Percentiles rank a stretch among this genome's conserved stretches.
Evolutionary conservation across 2,329 filamentous ascomycete genomes (phyloP).

Genomic region (Grosmannia penicillata): DNA sequence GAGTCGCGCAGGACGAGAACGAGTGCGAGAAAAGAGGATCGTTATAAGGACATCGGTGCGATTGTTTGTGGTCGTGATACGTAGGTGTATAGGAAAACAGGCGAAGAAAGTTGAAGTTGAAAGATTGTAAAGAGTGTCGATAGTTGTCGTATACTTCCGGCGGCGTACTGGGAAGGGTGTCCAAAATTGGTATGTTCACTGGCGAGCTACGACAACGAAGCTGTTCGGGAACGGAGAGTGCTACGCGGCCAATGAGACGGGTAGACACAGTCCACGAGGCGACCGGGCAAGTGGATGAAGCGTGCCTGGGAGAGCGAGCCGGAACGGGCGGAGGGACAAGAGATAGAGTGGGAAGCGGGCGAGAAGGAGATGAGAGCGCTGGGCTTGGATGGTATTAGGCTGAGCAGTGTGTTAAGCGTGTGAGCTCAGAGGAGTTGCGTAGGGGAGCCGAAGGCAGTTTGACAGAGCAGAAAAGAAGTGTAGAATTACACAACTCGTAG

Average conservation of each 20-base stretch:
- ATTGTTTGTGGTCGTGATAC: neutral
- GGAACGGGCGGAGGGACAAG: too few species aligned
- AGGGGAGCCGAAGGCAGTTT: neutral
- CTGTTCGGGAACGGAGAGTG: neutral
- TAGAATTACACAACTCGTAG: constrained; percentile 12
- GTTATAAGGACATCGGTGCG: constrained; percentile 30
- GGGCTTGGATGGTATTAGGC: too few species aligned
- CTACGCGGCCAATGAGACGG: neutral
- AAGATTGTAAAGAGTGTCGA: neutral
- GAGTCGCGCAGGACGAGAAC: constrained; percentile 11
- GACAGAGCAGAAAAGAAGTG: neutral
- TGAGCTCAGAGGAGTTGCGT: too few species aligned
- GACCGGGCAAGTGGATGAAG: neutral
- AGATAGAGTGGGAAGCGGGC: neutral
- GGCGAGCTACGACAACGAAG: neutral
- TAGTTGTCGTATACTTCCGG: too few species aligned
- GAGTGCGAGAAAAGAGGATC: constrained; percentile 14
- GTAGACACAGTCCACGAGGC: constrained; percentile 7
- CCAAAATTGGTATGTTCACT: neutral
- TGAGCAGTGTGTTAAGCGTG: too few species aligned
- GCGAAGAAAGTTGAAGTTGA: constrained; percentile 1
- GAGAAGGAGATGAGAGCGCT: neutral
- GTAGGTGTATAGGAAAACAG: neutral
- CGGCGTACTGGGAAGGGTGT: neutral
- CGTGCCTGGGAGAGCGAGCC: too few species aligned